Base-by-base conservation (phyloP, 306 rosid genomes). In the Vigna nakashimae region DNA sequence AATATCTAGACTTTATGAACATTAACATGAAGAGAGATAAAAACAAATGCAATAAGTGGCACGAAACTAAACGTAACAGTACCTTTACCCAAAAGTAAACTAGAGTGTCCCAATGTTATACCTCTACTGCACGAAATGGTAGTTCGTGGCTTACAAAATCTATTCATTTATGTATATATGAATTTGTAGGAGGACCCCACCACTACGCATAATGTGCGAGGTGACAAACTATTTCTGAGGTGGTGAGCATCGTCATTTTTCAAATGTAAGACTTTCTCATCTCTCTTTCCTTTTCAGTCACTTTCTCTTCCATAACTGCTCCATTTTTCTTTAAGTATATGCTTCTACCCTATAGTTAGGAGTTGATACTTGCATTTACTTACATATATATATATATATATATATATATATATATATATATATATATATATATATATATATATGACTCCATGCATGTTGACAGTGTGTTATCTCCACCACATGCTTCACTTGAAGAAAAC, bases 181-280 rank as follows among this genome's bases (percentile, higher is more conserved):
- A 69, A 73, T 32, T 38, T 68, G 74, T 7, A 40, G 45, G 57
- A 40, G 79, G 81, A 43, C n/a, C 83, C 83, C 85, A 63, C 87
- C 84, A 82, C 83, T 60, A 30, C 6, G 40, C 49, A 9, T 22
- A 73, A 49, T 20, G 74, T 77, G 86, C 78, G 74, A 80, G 64
- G 57, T 80, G 84, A 85, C 69, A 42, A 52, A 7, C 9, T 62
- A 55, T 34, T 66, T 77, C 73, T 64, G 82, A 78, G 79, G 84
- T 68, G 84, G 74, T 8, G 52, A 82, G 84, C 82, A 80, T 83
- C 17, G 11, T 65, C 24, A 20, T 34, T 80, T 78, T 73, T 49
- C 49, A n/a, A 17, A 48, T 64, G 50, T 17, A 42, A 55, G 12
- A 40, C 72, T 17, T 80, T 22, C 3, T 30, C 65, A 20, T 14